Percentiles rank a stretch among this genome's conserved stretches.
phyloP scores from a whole-genome alignment of 2,329 filamentous ascomycete genomes.

The Paramyrothecium roridum region DNA sequence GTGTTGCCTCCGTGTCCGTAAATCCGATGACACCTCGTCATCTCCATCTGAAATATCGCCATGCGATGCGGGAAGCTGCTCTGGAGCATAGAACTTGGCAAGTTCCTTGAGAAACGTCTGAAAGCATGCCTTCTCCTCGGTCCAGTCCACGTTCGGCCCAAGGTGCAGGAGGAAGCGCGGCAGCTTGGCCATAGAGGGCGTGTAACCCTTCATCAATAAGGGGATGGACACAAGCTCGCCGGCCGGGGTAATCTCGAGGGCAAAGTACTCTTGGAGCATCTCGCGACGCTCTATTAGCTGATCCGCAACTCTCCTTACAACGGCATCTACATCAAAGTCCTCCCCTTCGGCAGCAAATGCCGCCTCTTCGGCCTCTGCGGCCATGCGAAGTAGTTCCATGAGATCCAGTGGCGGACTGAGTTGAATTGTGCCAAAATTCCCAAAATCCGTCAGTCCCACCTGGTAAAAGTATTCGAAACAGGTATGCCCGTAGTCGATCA shows the following conservation, averaged over 20 bases:
- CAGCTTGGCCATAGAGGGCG: conserved; percentile 79
- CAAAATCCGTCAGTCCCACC: conserved; percentile 89
- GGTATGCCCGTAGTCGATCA: conserved; percentile 87
- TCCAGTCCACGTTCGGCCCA: conserved; percentile 87
- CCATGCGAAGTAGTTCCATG: conserved; percentile 67
- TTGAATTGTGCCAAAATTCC: conserved; percentile 83
- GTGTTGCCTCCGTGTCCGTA: conserved; percentile 61
- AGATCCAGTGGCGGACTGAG: conserved; percentile 76
- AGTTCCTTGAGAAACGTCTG: conserved; percentile 80
- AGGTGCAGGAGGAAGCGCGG: conserved; percentile 84
- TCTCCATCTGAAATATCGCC: conserved; percentile 28
- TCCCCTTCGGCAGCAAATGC: conserved; percentile 36
- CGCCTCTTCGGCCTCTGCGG: conserved; percentile 66
- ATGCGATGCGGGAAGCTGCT: conserved; percentile 63
- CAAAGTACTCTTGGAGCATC: conserved; percentile 93
- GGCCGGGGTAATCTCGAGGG: conserved; percentile 72
- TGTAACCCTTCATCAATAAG: conserved; percentile 84
- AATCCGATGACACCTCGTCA: conserved; percentile 42
- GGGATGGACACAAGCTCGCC: conserved; percentile 79
- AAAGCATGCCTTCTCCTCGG: conserved; percentile 80
- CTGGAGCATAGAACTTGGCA: conserved; percentile 86
- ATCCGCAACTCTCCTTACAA: conserved; percentile 61
- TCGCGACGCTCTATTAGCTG: conserved; percentile 74
- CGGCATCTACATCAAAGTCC: conserved; percentile 63
- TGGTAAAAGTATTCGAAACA: conserved; percentile 95